Percentiles rank a stretch among this genome's conserved stretches.
These are phyloP conservation scores for Linum trigynum DNA, from an alignment of 345 rosid genomes.

Conservation along the genomic window DNA sequence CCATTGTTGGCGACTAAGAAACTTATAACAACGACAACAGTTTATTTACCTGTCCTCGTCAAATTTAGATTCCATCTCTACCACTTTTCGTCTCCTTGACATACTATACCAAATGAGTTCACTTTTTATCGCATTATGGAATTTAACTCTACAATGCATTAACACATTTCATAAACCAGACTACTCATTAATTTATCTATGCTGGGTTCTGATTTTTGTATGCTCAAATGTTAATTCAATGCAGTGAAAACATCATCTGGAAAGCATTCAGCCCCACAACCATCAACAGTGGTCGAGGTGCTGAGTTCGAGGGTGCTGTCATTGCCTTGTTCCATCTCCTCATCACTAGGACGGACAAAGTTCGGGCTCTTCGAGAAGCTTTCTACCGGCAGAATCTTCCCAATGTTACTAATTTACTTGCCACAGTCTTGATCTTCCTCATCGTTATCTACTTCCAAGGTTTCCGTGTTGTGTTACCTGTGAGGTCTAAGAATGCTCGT, in stretches of 20 bases:
- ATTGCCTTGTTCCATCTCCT: conserved; percentile 5
- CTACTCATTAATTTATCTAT: neutral
- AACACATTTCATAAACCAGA: too few species aligned
- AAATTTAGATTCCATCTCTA: too few species aligned
- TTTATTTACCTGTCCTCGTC: too few species aligned
- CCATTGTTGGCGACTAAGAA: too few species aligned
- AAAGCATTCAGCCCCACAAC: conserved; percentile 6
- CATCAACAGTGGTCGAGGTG: conserved; percentile 4
- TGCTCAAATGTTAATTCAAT: neutral
- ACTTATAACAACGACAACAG: too few species aligned
- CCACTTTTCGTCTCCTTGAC: too few species aligned
- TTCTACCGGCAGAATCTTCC: conserved; percentile 9
- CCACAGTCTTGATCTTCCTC: conserved; percentile 5
- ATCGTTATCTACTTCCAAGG: conserved; percentile 7
- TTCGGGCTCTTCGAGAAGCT: conserved; percentile 2
- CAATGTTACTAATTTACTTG: conserved; percentile 6
- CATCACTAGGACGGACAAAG: conserved; percentile 5
- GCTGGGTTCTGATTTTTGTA: neutral
- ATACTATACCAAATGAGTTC: too few species aligned
- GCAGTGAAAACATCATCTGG: conserved; percentile 6
- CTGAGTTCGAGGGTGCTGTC: conserved; percentile 3
- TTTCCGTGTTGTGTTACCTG: conserved; percentile 3
- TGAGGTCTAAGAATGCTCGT: conserved; percentile 8
- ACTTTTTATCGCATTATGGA: too few species aligned
- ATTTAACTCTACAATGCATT: too few species aligned